phyloP scores from a whole-genome alignment of 208 protist species.

The Wallacemonas sp. region DNA sequence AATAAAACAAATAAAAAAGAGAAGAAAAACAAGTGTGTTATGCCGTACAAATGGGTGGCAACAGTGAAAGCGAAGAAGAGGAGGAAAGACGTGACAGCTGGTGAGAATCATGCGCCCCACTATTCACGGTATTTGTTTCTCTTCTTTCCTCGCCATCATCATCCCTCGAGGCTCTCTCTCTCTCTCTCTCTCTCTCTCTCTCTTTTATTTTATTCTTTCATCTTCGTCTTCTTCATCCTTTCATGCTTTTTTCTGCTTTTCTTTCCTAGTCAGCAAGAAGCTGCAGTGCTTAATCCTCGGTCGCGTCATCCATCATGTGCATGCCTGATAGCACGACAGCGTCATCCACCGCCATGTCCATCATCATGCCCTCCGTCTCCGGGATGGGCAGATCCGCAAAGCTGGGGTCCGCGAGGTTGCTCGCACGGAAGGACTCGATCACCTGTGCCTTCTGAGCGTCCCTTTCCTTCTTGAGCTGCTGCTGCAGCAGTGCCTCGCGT shows the following conservation, averaged over 20 bases:
- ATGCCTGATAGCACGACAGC: slow-evolving; percentile 14
- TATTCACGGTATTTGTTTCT: too few species aligned
- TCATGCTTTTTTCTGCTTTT: background rate
- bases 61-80: too few species aligned
- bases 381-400: background rate
- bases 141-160: too few species aligned
- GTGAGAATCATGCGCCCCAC: too few species aligned
- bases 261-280: background rate
- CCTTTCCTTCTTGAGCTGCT: slow-evolving; percentile 40
- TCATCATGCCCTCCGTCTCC: slow-evolving; percentile 11
- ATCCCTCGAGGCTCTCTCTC: too few species aligned
- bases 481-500: slow-evolving; percentile 32
- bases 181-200: too few species aligned
- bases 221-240: background rate
- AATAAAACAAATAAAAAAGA: slow-evolving; percentile 13
- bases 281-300: background rate
- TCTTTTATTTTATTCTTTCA: too few species aligned
- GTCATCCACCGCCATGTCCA: slow-evolving; percentile 7
- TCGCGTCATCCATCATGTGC: background rate
- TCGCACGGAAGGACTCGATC: slow-evolving; percentile 36
- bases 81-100: too few species aligned
- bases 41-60: too few species aligned
- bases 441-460: slow-evolving; percentile 37
- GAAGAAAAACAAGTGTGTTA: too few species aligned
- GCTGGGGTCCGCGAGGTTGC: slow-evolving; percentile 3